phyloP scores from a whole-genome alignment of 805 yeast genomes.

The Schwanniomyces occidentalis region DNA sequence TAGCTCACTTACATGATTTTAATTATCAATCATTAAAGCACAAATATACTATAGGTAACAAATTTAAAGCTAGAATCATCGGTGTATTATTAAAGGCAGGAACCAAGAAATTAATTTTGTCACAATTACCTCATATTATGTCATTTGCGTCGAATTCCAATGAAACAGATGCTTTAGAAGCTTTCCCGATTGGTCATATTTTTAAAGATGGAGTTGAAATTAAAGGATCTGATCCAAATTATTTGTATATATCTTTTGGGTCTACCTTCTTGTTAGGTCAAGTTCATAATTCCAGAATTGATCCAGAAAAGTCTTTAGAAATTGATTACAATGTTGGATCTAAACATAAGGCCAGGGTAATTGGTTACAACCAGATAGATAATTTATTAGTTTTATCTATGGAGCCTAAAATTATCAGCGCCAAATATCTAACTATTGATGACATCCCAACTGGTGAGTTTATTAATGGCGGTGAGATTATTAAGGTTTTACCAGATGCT shows the following conservation, averaged over 20 bases:
- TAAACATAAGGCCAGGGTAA: conserved; percentile 71
- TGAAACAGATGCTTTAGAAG: conserved; percentile 43
- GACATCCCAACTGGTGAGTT: conserved; percentile 79
- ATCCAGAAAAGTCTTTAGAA: conserved; percentile 45
- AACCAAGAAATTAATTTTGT: conserved; percentile 61
- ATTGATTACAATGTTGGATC: conserved; percentile 63
- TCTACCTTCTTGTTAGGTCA: conserved; percentile 59
- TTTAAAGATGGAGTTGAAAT: conserved; percentile 56
- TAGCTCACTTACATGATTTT: conserved; percentile 60
- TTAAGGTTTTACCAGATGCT: conserved; percentile 52
- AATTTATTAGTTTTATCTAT: conserved; percentile 66
- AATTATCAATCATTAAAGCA: conserved; percentile 53
- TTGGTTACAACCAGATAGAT: conserved; percentile 69
- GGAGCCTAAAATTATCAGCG: conserved; percentile 62
- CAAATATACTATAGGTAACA: conserved; percentile 66
- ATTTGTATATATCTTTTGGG: conserved; percentile 59
- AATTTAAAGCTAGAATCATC: conserved; percentile 66
- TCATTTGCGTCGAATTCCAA: conserved; percentile 22
- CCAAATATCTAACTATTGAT: conserved; percentile 62
- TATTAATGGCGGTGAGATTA: conserved; percentile 52
- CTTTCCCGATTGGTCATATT: conserved; percentile 78
- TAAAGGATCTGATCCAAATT: conserved; percentile 57
- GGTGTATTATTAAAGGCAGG: conserved; percentile 52
- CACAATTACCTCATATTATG: conserved; percentile 58
- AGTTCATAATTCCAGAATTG: conserved; percentile 74